Percentiles rank a stretch among this genome's conserved stretches.
Evolutionary conservation across 495 filamentous ascomycete genomes (phyloP).

Genomic region (Jackrogersella multiformis): DNA sequence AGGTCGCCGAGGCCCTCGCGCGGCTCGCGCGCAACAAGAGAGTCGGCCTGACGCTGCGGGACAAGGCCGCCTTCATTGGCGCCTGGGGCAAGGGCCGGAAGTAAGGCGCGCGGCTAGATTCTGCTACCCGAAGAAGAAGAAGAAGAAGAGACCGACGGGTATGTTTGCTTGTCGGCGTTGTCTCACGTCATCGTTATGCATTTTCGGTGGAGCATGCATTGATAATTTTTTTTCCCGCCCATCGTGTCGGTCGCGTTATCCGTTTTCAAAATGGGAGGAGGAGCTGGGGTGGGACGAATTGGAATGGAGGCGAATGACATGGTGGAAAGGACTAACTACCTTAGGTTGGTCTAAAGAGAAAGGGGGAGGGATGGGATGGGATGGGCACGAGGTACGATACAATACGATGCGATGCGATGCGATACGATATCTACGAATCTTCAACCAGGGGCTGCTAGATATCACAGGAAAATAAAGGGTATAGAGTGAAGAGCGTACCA

Average conservation of each 20-base stretch:
- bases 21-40: slow-evolving; percentile 89
- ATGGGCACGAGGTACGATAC: background rate
- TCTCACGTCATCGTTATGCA: slow-evolving; percentile 30
- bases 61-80: slow-evolving; percentile 84
- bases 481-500: slow-evolving; percentile 2
- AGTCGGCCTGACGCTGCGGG: slow-evolving; percentile 80
- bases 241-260: too few relatives aligned
- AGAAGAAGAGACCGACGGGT: background rate
- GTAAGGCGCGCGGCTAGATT: slow-evolving; percentile 7
- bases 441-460: too few relatives aligned
- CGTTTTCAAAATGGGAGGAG: background rate
- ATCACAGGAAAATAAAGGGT: too few relatives aligned
- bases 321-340: background rate
- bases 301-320: background rate
- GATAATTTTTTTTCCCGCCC: slow-evolving; percentile 10
- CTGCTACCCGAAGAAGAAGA: background rate
- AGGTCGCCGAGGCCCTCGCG: slow-evolving; percentile 86
- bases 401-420: background rate
- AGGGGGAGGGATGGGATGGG: background rate
- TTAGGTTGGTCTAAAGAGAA: too few relatives aligned
- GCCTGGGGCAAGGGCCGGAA: slow-evolving; percentile 57
- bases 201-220: slow-evolving; percentile 35
- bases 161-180: slow-evolving; percentile 14
- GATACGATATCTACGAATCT: too few relatives aligned
- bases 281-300: background rate